phyloP scores from a whole-genome alignment of 2,329 filamentous ascomycete genomes.

The Corniculantispora saksenae region DNA sequence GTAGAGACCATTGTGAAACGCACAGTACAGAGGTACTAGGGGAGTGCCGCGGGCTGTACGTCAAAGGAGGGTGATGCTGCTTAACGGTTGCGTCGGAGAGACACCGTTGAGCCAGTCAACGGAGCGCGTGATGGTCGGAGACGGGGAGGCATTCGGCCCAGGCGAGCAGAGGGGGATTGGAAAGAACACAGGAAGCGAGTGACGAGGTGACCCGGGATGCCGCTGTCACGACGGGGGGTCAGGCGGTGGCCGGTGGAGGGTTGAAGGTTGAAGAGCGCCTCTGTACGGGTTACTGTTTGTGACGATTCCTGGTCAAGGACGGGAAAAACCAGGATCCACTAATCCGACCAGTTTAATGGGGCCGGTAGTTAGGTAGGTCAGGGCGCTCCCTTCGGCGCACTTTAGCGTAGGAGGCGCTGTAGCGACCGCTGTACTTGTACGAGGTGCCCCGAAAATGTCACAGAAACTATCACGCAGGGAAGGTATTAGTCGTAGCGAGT shows the following conservation, averaged over 20 bases:
- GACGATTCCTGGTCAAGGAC: not conserved
- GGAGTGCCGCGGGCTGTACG: not conserved
- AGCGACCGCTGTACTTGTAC: not conserved
- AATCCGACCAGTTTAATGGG: not conserved
- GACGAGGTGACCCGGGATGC: not conserved
- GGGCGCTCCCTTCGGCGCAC: not conserved
- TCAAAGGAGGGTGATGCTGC: not conserved
- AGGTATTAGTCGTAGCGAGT: no score
- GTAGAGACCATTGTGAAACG: not conserved
- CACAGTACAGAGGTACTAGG: not conserved
- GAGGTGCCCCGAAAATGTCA: not conserved
- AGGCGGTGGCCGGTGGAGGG: not conserved
- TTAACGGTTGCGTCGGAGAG: conserved; percentile 16
- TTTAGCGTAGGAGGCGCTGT: not conserved
- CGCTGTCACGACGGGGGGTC: not conserved
- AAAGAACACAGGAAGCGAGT: not conserved
- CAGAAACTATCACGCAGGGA: not conserved
- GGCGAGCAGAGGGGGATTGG: not conserved
- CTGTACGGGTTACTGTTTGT: not conserved
- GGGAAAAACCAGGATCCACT: conserved; percentile 5
- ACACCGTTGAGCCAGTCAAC: conserved; percentile 19
- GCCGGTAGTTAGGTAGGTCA: not conserved
- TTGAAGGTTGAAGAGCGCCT: not conserved
- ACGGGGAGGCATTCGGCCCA: conserved; percentile 17
- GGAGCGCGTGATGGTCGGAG: conserved; percentile 5